These are phyloP conservation scores for Luvunga scandens DNA, from an alignment of 345 rosid genomes.

Conservation along the genomic window DNA sequence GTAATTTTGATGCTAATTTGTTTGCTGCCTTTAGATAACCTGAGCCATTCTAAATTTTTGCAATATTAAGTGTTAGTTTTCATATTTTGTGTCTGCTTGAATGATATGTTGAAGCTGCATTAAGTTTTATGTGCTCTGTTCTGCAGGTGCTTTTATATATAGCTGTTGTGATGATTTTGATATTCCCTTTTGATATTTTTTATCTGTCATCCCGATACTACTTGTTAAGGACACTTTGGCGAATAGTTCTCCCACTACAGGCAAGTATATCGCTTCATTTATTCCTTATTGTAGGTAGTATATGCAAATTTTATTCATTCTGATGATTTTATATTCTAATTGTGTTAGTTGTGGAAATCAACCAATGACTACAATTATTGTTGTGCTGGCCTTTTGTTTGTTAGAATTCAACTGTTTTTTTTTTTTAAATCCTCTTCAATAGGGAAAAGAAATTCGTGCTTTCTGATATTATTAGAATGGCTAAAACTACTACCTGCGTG, in stretches of 20 bases:
- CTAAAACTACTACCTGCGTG: neutral
- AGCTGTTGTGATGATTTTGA: constrained; percentile 59
- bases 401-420: neutral
- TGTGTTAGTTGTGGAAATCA: neutral
- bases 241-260: constrained; percentile 87
- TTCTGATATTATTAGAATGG: neutral
- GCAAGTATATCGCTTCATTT: constrained; percentile 30
- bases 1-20: neutral
- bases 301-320: constrained; percentile 2
- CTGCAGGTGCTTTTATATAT: constrained; percentile 81
- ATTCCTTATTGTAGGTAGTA: neutral
- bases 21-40: neutral
- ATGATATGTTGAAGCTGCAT: constrained; percentile 2
- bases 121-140: constrained; percentile 12
- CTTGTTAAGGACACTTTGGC: constrained; percentile 83
- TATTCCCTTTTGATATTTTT: constrained; percentile 87
- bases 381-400: neutral
- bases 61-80: neutral
- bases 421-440: neutral
- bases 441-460: neutral
- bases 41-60: neutral
- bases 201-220: constrained; percentile 76
- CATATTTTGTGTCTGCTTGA: neutral
- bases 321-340: neutral
- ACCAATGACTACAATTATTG: neutral